Conservation (phyloP, 2,329 filamentous ascomycete genomes). For the Fusarium secorum region DNA sequence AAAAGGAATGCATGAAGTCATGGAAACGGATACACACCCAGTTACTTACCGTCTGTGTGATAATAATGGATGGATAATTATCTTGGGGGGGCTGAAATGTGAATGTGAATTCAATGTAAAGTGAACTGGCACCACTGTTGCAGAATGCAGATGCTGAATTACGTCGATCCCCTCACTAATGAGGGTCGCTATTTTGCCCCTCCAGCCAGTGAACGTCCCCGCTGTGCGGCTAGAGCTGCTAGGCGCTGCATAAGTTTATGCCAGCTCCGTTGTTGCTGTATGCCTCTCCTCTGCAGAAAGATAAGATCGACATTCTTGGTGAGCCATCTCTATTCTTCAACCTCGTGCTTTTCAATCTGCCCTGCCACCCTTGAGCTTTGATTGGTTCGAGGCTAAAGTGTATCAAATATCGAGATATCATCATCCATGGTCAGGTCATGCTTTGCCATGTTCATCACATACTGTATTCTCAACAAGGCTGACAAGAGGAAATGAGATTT, state of each 20-base stretch:
- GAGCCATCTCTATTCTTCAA: slow-evolving; percentile 26
- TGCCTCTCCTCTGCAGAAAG: slow-evolving; percentile 1
- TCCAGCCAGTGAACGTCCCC: slow-evolving; percentile 33
- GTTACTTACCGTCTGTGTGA: neutral
- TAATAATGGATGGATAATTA: neutral
- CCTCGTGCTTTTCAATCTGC: slow-evolving; percentile 1
- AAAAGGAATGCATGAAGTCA: slow-evolving; percentile 50
- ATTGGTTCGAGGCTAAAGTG: slow-evolving; percentile 21
- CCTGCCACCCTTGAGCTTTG: slow-evolving; percentile 23
- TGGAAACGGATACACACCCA: slow-evolving; percentile 34
- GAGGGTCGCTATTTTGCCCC: slow-evolving; percentile 13
- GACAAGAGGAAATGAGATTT: slow-evolving; percentile 20
- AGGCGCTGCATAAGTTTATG: slow-evolving; percentile 34
- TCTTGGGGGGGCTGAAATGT: slow-evolving; percentile 34
- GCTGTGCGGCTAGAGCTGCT: slow-evolving; percentile 31
- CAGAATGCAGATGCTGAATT: slow-evolving; percentile 23
- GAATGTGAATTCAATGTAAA: neutral
- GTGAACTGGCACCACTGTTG: slow-evolving; percentile 44
- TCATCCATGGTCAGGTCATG: slow-evolving; percentile 11
- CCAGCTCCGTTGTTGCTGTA: slow-evolving; percentile 23
- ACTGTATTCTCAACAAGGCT: slow-evolving; percentile 22
- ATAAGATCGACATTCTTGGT: slow-evolving; percentile 37
- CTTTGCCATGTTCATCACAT: neutral
- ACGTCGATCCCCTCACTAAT: slow-evolving; percentile 40
- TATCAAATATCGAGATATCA: slow-evolving; percentile 23